These are phyloP conservation scores for Solanum ossicruentum DNA, from an alignment of 257 asterid species.

Conservation along the genomic window DNA sequence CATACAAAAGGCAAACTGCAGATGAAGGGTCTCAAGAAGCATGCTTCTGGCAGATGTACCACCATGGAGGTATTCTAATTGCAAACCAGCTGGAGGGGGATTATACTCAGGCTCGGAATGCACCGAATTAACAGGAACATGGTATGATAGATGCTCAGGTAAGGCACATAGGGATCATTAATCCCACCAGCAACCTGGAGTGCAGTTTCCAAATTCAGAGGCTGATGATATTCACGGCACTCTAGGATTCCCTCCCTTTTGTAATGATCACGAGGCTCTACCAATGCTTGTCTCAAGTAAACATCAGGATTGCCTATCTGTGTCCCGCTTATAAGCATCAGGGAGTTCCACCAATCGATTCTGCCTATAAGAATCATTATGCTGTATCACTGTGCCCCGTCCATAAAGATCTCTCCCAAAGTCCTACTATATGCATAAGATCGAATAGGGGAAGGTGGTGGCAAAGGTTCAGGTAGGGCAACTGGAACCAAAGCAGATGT, in stretches of 20 bases:
- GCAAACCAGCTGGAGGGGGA: not conserved
- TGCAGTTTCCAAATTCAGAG: not conserved
- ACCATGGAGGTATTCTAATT: not conserved
- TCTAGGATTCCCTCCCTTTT: not conserved
- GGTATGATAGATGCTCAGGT: not conserved
- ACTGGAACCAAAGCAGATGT: not conserved
- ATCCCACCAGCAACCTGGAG: not conserved
- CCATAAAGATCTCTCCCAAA: not conserved
- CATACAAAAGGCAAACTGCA: not conserved
- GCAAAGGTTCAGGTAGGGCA: not conserved
- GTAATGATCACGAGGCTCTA: not conserved
- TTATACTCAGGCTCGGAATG: not conserved
- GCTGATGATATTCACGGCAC: not conserved
- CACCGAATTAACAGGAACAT: not conserved
- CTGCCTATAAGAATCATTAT: not conserved
- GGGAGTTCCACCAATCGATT: not conserved
- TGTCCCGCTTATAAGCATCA: not conserved
- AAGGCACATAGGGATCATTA: not conserved
- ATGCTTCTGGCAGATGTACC: not conserved
- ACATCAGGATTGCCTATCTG: not conserved
- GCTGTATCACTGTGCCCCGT: not conserved
- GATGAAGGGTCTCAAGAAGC: not conserved
- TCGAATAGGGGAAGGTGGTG: not conserved
- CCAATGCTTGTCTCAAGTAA: not conserved
- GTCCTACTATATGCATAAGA: not conserved